Percentiles rank a stretch among this genome's conserved stretches.
These are phyloP conservation scores for Leccinum disarticulatum DNA, from an alignment of 768 basidiomycete species.

Conservation along the genomic window DNA sequence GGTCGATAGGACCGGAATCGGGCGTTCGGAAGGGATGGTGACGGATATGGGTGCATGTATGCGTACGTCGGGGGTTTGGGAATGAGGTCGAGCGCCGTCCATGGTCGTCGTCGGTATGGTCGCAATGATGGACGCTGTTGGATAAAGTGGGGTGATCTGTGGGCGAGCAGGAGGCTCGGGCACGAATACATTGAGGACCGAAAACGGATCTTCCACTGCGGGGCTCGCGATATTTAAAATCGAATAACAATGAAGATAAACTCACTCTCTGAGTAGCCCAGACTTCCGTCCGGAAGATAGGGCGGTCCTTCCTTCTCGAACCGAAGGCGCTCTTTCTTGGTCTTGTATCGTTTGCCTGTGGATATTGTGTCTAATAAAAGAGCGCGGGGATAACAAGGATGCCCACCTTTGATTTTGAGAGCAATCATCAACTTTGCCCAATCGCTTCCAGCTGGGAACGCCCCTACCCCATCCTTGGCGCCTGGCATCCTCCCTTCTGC, in stretches of 20 bases:
- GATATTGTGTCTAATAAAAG: background rate
- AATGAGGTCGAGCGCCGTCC: slow-evolving; percentile 3
- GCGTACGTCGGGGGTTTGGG: slow-evolving; percentile 4
- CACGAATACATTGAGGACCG: slow-evolving; percentile 59
- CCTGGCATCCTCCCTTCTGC: slow-evolving; percentile 73
- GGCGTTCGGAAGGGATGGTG: slow-evolving; percentile 24
- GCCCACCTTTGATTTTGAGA: slow-evolving; percentile 70
- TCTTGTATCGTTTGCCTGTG: slow-evolving; percentile 68
- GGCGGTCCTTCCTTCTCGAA: slow-evolving; percentile 78
- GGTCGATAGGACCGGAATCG: slow-evolving; percentile 18
- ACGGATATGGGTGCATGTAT: slow-evolving; percentile 30
- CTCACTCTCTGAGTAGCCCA: slow-evolving; percentile 72
- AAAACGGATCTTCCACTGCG: slow-evolving; percentile 78
- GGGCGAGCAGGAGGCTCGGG: slow-evolving; percentile 60
- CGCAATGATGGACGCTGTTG: slow-evolving; percentile 34
- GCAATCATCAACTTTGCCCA: slow-evolving; percentile 73
- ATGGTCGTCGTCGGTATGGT: slow-evolving; percentile 3
- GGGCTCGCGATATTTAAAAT: background rate
- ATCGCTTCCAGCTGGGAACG: slow-evolving; percentile 68
- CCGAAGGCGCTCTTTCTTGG: slow-evolving; percentile 78
- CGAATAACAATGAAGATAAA: background rate
- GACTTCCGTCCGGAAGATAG: slow-evolving; percentile 68
- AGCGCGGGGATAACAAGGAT: background rate
- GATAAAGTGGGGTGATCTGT: slow-evolving; percentile 56
- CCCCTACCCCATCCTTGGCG: slow-evolving; percentile 70